A percentile compares a stretch with the other conserved stretches of the same genome.
These are phyloP conservation scores for Lumnitzera racemosa DNA, from an alignment of 345 rosid genomes.

Conservation along the genomic window DNA sequence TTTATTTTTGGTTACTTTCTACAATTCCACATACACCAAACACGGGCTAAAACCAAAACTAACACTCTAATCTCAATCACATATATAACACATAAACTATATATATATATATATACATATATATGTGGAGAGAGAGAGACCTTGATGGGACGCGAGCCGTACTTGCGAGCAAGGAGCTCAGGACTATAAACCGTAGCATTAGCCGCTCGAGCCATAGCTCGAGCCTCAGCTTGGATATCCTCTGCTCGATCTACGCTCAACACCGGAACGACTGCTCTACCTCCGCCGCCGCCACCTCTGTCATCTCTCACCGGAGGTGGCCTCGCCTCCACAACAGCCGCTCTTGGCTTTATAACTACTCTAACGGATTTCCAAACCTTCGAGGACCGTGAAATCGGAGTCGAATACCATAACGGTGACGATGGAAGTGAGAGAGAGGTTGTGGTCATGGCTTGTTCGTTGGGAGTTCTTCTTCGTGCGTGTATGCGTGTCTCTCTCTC, in stretches of 20 bases:
- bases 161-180: slow-evolving; percentile 56
- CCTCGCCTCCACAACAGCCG: slow-evolving; percentile 35
- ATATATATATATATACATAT: neutral
- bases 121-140: slow-evolving; percentile 17
- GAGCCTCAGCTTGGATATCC: slow-evolving; percentile 77
- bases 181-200: slow-evolving; percentile 76
- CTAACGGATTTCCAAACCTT: slow-evolving; percentile 2
- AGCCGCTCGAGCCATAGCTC: slow-evolving; percentile 77
- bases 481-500: no score
- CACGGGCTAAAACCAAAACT: neutral
- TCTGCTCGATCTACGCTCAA: slow-evolving; percentile 42
- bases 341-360: slow-evolving; percentile 15
- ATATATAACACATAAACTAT: neutral
- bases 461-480: no score
- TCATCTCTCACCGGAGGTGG: slow-evolving; percentile 15
- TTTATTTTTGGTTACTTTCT: no score
- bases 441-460: slow-evolving; percentile 3
- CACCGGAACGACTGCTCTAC: slow-evolving; percentile 4
- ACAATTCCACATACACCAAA: neutral
- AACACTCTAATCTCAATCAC: neutral
- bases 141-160: slow-evolving; percentile 74
- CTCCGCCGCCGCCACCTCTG: slow-evolving; percentile 6
- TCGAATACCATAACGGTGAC: slow-evolving; percentile 8
- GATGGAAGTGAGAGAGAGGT: slow-evolving; percentile 3
- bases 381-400: slow-evolving; percentile 5